A percentile compares a stretch with the other conserved stretches of the same genome.
Evolutionary conservation across 768 basidiomycete species (phyloP).

Genomic region (Lentinula sp.): DNA sequence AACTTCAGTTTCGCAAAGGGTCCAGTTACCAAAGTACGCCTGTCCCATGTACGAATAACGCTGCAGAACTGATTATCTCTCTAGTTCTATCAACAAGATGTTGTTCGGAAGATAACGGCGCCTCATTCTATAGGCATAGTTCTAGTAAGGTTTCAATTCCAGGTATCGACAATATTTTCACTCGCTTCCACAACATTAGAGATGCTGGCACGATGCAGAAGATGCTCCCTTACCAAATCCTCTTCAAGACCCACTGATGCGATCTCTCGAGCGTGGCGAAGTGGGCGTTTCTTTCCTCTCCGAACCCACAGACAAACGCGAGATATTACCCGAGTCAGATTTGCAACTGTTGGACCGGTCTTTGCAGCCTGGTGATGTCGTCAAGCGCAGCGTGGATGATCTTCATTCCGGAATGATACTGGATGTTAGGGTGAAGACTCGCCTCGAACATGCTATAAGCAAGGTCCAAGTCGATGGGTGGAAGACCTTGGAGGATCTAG

Average conservation of each 20-base stretch:
- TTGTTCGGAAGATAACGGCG: constrained; percentile 42
- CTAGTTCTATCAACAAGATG: constrained; percentile 68
- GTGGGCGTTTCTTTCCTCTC: constrained; percentile 73
- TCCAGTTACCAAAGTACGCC: neutral
- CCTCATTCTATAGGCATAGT: constrained; percentile 53
- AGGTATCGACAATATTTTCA: neutral
- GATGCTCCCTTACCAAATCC: constrained; percentile 41
- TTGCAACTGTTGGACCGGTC: constrained; percentile 70
- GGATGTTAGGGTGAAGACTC: constrained; percentile 54
- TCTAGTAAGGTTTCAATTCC: constrained; percentile 41
- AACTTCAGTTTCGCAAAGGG: neutral
- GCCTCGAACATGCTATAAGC: constrained; percentile 71
- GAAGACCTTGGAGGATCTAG: constrained; percentile 54
- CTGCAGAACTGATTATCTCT: neutral
- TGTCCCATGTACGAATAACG: too few relatives aligned
- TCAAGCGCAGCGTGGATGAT: constrained; percentile 74
- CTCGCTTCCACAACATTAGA: constrained; percentile 32
- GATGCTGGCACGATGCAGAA: constrained; percentile 87
- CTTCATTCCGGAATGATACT: constrained; percentile 72
- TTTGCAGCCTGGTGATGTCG: constrained; percentile 74
- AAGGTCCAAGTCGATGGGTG: constrained; percentile 54
- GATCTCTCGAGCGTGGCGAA: constrained; percentile 72
- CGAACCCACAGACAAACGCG: constrained; percentile 37
- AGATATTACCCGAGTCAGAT: constrained; percentile 67
- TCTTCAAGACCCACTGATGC: constrained; percentile 63